Evolutionary conservation across 2,329 filamentous ascomycete genomes (phyloP), one percentile per base, ranked within the genome.

Genomic region (Camillea tinctor): DNA sequence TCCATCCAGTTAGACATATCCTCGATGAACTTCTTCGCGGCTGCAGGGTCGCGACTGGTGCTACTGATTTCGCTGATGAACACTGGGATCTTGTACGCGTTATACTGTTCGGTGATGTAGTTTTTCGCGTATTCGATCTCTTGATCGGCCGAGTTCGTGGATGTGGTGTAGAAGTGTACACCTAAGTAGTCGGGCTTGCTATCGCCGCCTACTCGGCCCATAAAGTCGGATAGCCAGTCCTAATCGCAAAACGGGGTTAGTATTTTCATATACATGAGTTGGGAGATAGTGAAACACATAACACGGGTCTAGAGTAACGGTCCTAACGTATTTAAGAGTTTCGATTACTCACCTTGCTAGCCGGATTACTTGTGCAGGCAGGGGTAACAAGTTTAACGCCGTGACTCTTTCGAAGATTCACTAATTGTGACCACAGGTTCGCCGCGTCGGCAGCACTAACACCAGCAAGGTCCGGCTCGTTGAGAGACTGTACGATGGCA

Each of bases 31-130:
- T 60, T 62, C 49, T 73, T 65, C 5, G 79, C 78, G 22, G 75
- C 66, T 15, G 65, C 60, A 9, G 63, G 53, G 52, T 77, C 67
- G 30, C 75, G 72, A 52, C 72, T 75, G 22, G 75, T 77, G 52
- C 71, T 74, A 9, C 76, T 77, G 48, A 80, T 77, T 68, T 80
- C 79, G 21, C 71, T 74, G 4, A 80, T 72, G 24, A 78, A 69
- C 21, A 65, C 51, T 13, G 61, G 63, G 17, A 64, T n/a, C 40
- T 68, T 60, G 61, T 74, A 77, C 52, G 69, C 70, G 30, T 66
- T 60, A 60, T 74, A 71, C 70, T 75, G 74, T 7, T 68, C 68
- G 23, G 71, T 61, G 26, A 79, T 62, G 65, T 76, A 79, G 23
- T 60, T 59, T 62, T 77, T 73, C 13, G 76, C 74, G n/a, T 70